phyloP scores from a whole-genome alignment of 768 basidiomycete species.

The Mrakia hoshinonis region DNA sequence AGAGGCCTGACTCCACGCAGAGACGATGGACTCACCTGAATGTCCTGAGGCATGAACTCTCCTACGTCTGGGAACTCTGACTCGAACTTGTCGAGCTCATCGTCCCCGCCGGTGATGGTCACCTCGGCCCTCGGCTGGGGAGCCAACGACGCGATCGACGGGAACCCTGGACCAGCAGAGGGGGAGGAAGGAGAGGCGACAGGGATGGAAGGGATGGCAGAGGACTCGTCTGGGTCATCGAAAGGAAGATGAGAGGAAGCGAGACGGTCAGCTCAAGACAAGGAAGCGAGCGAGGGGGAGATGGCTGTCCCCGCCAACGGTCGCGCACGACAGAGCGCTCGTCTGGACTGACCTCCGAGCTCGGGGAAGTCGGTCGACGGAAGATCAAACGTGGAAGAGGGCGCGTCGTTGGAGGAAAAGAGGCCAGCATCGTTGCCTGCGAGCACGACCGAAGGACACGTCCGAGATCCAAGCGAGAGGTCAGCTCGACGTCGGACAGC shows the following conservation, averaged over 20 bases:
- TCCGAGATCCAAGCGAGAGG: neutral
- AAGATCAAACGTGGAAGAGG: slow-evolving; percentile 12
- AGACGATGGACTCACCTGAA: slow-evolving; percentile 5
- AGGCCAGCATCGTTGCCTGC: slow-evolving; percentile 26
- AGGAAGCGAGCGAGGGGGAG: neutral
- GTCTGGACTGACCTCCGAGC: slow-evolving; percentile 18
- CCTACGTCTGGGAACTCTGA: slow-evolving; percentile 21
- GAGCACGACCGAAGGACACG: neutral
- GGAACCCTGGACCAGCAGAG: slow-evolving; percentile 12
- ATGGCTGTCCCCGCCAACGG: too few species aligned
- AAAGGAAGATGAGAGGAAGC: neutral
- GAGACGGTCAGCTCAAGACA: neutral
- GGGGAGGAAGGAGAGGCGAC: neutral
- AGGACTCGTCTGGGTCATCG: neutral
- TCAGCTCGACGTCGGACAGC: too few species aligned
- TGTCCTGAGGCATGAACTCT: slow-evolving; percentile 22
- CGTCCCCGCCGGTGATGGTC: slow-evolving; percentile 22
- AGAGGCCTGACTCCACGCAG: too few species aligned
- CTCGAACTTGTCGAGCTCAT: slow-evolving; percentile 22
- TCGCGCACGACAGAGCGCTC: too few species aligned
- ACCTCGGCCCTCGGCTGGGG: slow-evolving; percentile 2
- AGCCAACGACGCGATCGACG: slow-evolving; percentile 18
- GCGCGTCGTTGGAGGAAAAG: slow-evolving; percentile 15
- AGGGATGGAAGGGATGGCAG: slow-evolving; percentile 12
- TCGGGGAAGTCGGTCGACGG: slow-evolving; percentile 25